Conservation (phyloP, 345 rosid genomes). For the Laguncularia racemosa region DNA sequence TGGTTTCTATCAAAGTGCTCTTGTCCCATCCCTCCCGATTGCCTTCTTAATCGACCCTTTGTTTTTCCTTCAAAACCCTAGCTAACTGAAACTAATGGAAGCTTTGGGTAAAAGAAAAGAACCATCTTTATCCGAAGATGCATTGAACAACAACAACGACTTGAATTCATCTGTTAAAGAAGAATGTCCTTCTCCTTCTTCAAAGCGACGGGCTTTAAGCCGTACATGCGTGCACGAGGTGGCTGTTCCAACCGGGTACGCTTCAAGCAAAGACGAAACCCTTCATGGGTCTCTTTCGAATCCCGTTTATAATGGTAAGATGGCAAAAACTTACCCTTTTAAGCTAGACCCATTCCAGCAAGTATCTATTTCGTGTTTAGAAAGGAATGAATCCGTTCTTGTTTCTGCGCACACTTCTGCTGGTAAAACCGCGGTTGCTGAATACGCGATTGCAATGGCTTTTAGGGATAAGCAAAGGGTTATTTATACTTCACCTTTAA, state of each 20-base stretch:
- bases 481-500: constrained; percentile 89
- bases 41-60: too few species aligned
- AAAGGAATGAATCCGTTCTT: constrained; percentile 86
- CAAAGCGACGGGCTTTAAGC: constrained; percentile 40
- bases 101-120: constrained; percentile 12
- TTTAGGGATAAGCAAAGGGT: constrained; percentile 95
- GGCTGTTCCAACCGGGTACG: constrained; percentile 65
- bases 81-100: constrained; percentile 4
- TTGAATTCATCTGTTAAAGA: not conserved
- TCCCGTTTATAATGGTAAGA: constrained; percentile 63
- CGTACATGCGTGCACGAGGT: constrained; percentile 94
- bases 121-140: not conserved
- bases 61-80: too few species aligned
- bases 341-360: constrained; percentile 87
- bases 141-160: not conserved
- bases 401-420: constrained; percentile 99
- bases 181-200: constrained; percentile 27
- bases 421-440: constrained; percentile 97
- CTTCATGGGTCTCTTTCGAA: constrained; percentile 64
- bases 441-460: constrained; percentile 97
- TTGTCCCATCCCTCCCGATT: too few species aligned
- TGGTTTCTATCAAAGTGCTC: too few species aligned
- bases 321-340: constrained; percentile 75
- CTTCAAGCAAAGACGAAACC: constrained; percentile 46
- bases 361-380: constrained; percentile 82